Percentiles rank a stretch among this genome's conserved stretches.
phyloP scores from a whole-genome alignment of 306 rosid species.

The Calophaca sinica region DNA sequence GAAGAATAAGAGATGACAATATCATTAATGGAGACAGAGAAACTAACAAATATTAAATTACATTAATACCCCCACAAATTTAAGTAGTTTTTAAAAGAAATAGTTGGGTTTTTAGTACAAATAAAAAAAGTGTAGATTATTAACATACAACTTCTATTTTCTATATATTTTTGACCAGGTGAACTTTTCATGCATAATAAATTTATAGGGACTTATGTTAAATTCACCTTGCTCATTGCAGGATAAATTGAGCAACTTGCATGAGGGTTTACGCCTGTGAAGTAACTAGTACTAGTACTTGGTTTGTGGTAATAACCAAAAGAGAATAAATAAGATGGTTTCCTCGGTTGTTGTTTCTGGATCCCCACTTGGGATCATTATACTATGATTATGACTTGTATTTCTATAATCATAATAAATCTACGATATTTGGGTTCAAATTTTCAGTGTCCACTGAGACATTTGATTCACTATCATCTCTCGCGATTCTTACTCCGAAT shows the following conservation, averaged over 20 bases:
- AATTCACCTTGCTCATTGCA: constrained; percentile 32
- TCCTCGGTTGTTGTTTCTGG: neutral
- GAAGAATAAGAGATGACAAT: no score
- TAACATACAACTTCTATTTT: no score
- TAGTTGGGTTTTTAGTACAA: no score
- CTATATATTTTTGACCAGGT: no score
- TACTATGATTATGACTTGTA: constrained; percentile 9
- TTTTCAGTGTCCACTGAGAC: neutral
- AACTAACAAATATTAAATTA: no score
- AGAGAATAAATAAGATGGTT: constrained; percentile 39
- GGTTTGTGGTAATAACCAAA: neutral
- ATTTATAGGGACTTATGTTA: no score
- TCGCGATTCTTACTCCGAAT: neutral
- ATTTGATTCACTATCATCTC: neutral
- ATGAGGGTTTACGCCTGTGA: neutral
- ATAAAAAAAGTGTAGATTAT: no score
- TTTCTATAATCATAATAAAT: neutral
- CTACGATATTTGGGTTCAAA: neutral
- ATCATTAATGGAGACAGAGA: no score
- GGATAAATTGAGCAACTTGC: constrained; percentile 28
- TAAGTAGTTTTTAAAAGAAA: no score
- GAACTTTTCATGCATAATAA: no score
- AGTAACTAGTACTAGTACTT: neutral
- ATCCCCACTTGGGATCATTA: constrained; percentile 11
- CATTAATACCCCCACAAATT: no score